Base-by-base conservation (phyloP, 2,329 filamentous ascomycete genomes). In the Colletotrichum liriopes region DNA sequence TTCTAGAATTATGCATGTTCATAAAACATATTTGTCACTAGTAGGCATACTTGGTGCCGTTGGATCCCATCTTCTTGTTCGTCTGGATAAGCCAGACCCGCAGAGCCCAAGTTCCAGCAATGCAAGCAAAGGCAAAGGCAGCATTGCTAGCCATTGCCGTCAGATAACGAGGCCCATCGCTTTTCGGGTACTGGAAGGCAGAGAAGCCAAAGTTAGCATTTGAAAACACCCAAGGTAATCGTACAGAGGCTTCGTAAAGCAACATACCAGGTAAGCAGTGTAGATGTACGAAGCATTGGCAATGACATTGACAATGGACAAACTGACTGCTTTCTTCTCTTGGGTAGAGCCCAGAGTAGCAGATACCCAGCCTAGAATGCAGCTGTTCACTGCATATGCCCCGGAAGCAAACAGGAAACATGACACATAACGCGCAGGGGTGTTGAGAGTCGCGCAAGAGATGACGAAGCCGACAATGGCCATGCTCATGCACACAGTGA, bases 221-320 rank as follows among this genome's bases (percentile, higher is more conserved):
- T 23, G n/a, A 23, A 9, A 23, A 23, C 7, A 20, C 1, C 8
- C 20, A 12, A 23, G 9, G 9, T 2, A n/a, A 23, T 9, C 2
- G 45, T 18, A 7, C 11, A 16, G 16, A 1, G 11, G 14, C 23
- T 26, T 1, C 2, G 29, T 3, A 23, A 6, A 7, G 11, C 11
- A 3, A 39, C 54, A 37, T 56, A 56, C 54, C 6, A 86, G 75
- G 66, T 86, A 86, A 0, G 84, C 82, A 1, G 84, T 85, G 79
- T 84, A 86, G 29, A 86, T 82, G 72, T 85, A 85, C 0, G 81
- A 83, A 0, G 81, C 82, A 51, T 85, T 86, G 37, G 82, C 82
- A 11, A 84, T 72, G 0, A 84, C 83, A 37, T 84, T 86, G 39
- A 86, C 84, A 41, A 86, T 82, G 5, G 80, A 81, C 20, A 86